phyloP scores from a whole-genome alignment of 202 grass and related monocot genomes.

The Brachypodium distachyon region DNA sequence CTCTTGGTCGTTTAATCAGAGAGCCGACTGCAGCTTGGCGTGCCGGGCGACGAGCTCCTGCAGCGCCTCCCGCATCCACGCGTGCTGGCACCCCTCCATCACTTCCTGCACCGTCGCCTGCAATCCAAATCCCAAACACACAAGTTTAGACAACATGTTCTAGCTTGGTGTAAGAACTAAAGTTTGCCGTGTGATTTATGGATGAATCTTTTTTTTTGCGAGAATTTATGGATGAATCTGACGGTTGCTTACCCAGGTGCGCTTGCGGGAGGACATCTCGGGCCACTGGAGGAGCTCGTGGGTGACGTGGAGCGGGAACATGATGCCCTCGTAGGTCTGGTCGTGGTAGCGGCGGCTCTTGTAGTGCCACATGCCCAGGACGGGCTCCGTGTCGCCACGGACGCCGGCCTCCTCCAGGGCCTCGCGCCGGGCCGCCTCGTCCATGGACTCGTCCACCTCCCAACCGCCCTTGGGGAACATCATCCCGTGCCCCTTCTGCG shows the following conservation, averaged over 20 bases:
- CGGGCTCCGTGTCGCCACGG: constrained; percentile 27
- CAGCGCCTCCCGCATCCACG: constrained; percentile 79
- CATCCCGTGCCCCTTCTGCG: constrained; percentile 94
- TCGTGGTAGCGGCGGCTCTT: constrained; percentile 73
- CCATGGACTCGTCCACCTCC: constrained; percentile 69
- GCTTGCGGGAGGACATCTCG: constrained; percentile 60
- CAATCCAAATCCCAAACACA: not conserved
- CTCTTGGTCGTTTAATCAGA: not conserved
- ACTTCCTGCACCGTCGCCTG: constrained; percentile 57
- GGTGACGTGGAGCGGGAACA: constrained; percentile 80
- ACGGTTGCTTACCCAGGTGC: constrained; percentile 56
- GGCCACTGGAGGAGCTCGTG: constrained; percentile 72
- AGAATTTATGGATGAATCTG: not conserved
- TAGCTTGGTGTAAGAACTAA: too few relatives aligned
- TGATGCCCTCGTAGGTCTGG: constrained; percentile 55
- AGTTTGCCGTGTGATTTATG: too few relatives aligned
- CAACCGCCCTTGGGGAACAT: constrained; percentile 99
- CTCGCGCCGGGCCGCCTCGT: constrained; percentile 65
- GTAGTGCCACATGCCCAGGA: constrained; percentile 70
- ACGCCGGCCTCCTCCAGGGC: constrained; percentile 93
- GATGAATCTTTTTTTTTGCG: too few relatives aligned
- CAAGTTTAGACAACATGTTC: not conserved
- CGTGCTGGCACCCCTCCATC: constrained; percentile 65
- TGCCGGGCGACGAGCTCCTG: constrained; percentile 40
- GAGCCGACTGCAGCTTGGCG: constrained; percentile 24